A percentile compares a stretch with the other conserved stretches of the same genome.
phyloP scores from a whole-genome alignment of 202 grass and related monocot species.

The Cymbopogon flexuosus region DNA sequence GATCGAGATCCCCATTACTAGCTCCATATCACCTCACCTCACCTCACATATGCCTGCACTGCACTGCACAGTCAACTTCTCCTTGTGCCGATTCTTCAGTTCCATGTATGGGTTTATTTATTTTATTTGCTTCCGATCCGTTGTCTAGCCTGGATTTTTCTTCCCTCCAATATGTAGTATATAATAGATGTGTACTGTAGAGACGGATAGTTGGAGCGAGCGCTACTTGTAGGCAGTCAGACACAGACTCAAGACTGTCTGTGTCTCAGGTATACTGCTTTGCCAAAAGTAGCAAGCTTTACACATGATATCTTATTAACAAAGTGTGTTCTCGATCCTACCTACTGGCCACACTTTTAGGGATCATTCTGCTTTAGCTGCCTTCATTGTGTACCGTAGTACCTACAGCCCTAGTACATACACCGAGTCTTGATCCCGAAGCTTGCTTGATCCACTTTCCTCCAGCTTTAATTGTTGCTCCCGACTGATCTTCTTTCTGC shows the following conservation, averaged over 20 bases:
- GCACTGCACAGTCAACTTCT: neutral
- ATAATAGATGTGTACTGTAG: neutral
- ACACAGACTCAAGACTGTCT: neutral
- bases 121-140: neutral
- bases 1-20: neutral
- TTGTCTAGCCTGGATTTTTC: neutral
- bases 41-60: neutral
- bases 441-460: neutral
- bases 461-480: neutral
- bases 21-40: neutral
- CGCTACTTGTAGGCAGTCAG: neutral
- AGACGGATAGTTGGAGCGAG: neutral
- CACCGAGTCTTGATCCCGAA: neutral
- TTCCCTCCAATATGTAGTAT: neutral
- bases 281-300: slow-evolving; percentile 7
- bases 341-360: neutral
- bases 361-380: neutral
- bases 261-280: slow-evolving; percentile 14
- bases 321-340: neutral
- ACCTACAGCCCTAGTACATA: neutral
- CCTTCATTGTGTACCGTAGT: neutral
- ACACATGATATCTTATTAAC: neutral
- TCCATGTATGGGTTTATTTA: too few relatives aligned
- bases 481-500: neutral
- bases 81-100: neutral